Evolutionary conservation across 352 stramenopile species (phyloP).

Genomic region (Bremia lactucae): DNA sequence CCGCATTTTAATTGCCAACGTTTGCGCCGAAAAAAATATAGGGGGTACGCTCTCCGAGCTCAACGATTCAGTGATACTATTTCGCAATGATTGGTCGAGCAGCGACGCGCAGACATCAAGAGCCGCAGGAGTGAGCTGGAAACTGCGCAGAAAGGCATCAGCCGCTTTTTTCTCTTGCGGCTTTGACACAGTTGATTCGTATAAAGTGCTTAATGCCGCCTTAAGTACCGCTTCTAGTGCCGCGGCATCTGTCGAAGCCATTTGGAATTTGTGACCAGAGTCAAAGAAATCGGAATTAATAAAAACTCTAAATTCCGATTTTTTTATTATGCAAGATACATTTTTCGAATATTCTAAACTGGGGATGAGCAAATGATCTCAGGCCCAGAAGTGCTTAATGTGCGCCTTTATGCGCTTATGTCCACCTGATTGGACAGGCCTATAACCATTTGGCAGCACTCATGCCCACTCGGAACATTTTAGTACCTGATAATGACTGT

Average conservation of each 20-base stretch:
- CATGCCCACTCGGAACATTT: too few relatives aligned
- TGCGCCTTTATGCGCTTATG: too few relatives aligned
- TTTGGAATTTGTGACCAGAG: neutral
- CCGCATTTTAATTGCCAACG: slow-evolving; percentile 70
- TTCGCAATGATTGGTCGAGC: slow-evolving; percentile 47
- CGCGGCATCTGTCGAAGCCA: slow-evolving; percentile 5
- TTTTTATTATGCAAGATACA: too few relatives aligned
- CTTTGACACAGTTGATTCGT: slow-evolving; percentile 38
- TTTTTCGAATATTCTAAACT: too few relatives aligned
- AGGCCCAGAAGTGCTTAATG: too few relatives aligned
- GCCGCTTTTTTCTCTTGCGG: slow-evolving; percentile 46
- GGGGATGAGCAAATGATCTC: too few relatives aligned
- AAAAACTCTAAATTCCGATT: too few relatives aligned
- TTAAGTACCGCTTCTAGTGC: slow-evolving; percentile 29
- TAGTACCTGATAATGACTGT: too few relatives aligned
- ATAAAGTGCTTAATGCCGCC: slow-evolving; percentile 45
- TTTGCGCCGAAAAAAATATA: slow-evolving; percentile 75
- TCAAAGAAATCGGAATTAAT: neutral
- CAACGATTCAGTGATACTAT: slow-evolving; percentile 5
- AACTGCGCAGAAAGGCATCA: slow-evolving; percentile 65
- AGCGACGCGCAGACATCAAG: slow-evolving; percentile 55
- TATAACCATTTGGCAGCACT: too few relatives aligned
- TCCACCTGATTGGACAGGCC: too few relatives aligned
- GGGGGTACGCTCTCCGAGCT: slow-evolving; percentile 25
- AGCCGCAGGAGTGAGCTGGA: slow-evolving; percentile 71